phyloP scores from a whole-genome alignment of 2,329 filamentous ascomycete species.

The Cadophora malorum region DNA sequence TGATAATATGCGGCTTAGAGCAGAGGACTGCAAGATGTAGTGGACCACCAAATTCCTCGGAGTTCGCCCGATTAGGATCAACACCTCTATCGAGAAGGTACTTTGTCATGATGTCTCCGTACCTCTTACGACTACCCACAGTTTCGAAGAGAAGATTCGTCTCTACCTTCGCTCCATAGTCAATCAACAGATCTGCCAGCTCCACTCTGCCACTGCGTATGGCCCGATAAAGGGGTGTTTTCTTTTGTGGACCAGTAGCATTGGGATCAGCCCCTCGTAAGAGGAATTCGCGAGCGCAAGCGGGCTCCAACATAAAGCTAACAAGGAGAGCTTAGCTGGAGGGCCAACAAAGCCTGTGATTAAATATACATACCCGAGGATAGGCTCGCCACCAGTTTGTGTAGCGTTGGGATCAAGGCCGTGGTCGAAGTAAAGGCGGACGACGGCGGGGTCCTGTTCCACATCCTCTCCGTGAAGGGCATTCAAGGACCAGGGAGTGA shows the following conservation, averaged over 20 bases:
- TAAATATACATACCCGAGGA: not conserved
- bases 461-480: not conserved
- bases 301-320: not conserved
- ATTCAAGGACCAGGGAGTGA: not conserved
- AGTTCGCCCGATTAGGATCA: conserved; percentile 9
- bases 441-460: conserved; percentile 2
- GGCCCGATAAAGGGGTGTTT: not conserved
- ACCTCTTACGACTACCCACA: not conserved
- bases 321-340: not conserved
- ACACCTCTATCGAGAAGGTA: not conserved
- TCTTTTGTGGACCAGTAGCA: not conserved
- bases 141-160: not conserved
- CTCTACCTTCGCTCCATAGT: not conserved
- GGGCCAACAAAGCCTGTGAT: not conserved
- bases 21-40: conserved; percentile 1
- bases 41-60: not conserved
- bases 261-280: not conserved
- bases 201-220: not conserved
- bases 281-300: conserved; percentile 6
- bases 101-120: not conserved
- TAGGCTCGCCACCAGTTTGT: conserved; percentile 1
- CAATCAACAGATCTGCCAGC: not conserved
- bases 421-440: conserved; percentile 6
- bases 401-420: conserved; percentile 13
- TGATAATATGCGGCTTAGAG: not conserved